Evolutionary conservation across 2,329 filamentous ascomycete genomes (phyloP), one percentile per base, ranked within the genome.

Genomic region (Xylaria sp.): DNA sequence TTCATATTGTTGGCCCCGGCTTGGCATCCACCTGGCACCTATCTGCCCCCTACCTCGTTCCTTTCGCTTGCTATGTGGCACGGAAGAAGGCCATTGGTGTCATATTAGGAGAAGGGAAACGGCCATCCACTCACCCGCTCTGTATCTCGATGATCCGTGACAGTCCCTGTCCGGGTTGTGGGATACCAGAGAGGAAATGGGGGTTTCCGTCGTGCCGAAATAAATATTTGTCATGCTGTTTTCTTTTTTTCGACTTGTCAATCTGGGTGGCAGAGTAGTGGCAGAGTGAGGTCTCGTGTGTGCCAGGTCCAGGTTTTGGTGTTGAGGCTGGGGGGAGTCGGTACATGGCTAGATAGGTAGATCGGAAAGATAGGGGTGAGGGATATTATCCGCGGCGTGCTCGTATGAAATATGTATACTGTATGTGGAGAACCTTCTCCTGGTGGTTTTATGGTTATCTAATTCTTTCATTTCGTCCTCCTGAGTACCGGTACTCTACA

Each of bases 21-120:
- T 56, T 55, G 51, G 51, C 32, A 47, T 34, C 30, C 45, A 19
- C 47, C 11, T 24, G 47, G n/a, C 34, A 48, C 36, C 32, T 55
- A 21, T 17, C 21, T 12, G 19, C n/a, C 30, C 34, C 48, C 42
- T 42, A 24, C 34, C 48, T 19, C 8, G 4, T 19, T 36, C 59
- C 50, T 54, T 47, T 51, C 24, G 17, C 24, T 12, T 34, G 34
- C 19, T 55, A 17, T 24, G 36, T 9, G 39, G 47, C 47, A 19
- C 27, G 11, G 58, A 53, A 32, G 2, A 24, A 14, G 58, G 17
- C 17, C 12, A 42, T 14, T 17, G 12, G 39, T 14, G 14, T 11
- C 39, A 2, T 42, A 42, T 14, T 17, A 2, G 14, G 39, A 42
- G 34, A 36, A 36, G 39, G 39, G 5, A 42, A 42, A 17, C 4